Percentiles rank a stretch among this genome's conserved stretches.
These are phyloP conservation scores for Alternaria sp. DNA, from an alignment of 2,329 filamentous ascomycete species.

Conservation along the genomic window DNA sequence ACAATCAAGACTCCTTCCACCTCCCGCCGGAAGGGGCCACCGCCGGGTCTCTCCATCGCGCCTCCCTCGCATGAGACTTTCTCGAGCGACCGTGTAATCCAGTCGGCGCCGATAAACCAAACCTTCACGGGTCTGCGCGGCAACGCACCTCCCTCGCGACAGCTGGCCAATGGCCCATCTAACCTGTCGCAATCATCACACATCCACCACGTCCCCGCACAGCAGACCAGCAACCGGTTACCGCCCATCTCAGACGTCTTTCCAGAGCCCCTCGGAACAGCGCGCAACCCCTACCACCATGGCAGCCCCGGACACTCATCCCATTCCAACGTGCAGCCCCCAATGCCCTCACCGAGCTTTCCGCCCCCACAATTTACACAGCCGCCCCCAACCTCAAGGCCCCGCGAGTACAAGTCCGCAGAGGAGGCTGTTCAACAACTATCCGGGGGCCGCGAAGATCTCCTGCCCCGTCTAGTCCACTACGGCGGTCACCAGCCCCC, in stretches of 20 bases:
- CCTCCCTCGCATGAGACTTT: slow-evolving; percentile 92
- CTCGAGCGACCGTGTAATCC: slow-evolving; percentile 91
- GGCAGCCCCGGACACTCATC: slow-evolving; percentile 70
- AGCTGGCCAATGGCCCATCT: slow-evolving; percentile 80
- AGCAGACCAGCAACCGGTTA: slow-evolving; percentile 87
- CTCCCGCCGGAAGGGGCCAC: slow-evolving; percentile 75
- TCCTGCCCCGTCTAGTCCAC: slow-evolving; percentile 91
- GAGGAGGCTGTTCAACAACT: slow-evolving; percentile 93
- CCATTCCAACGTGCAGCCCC: slow-evolving; percentile 69
- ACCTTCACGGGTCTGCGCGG: slow-evolving; percentile 88
- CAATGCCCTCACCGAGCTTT: slow-evolving; percentile 79
- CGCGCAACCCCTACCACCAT: slow-evolving; percentile 60
- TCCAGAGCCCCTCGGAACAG: slow-evolving; percentile 71
- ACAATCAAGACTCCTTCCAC: slow-evolving; percentile 73
- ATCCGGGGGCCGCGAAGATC: slow-evolving; percentile 87
- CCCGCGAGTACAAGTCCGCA: slow-evolving; percentile 90
- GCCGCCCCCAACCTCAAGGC: slow-evolving; percentile 62
- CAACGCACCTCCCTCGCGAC: slow-evolving; percentile 69
- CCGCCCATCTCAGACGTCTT: slow-evolving; percentile 96
- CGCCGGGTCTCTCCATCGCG: slow-evolving; percentile 91
- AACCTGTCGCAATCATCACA: slow-evolving; percentile 84
- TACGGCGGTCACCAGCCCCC: slow-evolving; percentile 94
- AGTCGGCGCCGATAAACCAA: slow-evolving; percentile 92
- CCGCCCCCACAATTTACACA: slow-evolving; percentile 60
- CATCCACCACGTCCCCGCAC: slow-evolving; percentile 87